These are phyloP conservation scores for Floccularia luteovirens DNA, from an alignment of 768 basidiomycete species.

Conservation along the genomic window DNA sequence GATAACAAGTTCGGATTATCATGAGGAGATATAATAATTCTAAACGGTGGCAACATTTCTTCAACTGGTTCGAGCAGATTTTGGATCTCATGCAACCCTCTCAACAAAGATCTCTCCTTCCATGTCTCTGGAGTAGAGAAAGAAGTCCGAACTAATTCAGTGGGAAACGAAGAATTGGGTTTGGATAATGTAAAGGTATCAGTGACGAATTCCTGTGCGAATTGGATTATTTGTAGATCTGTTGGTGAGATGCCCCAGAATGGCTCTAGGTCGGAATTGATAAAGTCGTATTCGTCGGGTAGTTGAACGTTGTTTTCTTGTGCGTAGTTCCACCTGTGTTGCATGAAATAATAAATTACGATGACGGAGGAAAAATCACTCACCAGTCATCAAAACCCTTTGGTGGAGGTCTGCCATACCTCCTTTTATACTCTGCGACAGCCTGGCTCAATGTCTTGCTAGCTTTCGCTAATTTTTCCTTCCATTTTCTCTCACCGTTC, in stretches of 20 bases:
- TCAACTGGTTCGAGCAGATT: constrained; percentile 28
- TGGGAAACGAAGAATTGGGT: constrained; percentile 5
- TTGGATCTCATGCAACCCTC: constrained; percentile 16
- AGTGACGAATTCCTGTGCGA: constrained; percentile 17
- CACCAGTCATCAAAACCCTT: constrained; percentile 42
- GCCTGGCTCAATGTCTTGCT: constrained; percentile 67
- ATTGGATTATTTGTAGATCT: constrained; percentile 18
- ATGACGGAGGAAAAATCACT: constrained; percentile 1
- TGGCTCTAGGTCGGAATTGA: constrained; percentile 31
- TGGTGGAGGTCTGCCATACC: constrained; percentile 70
- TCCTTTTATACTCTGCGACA: constrained; percentile 63
- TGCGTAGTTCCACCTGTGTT: constrained; percentile 38
- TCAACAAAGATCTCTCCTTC: constrained; percentile 12
- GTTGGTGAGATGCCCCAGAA: constrained; percentile 32
- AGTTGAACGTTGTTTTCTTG: constrained; percentile 35
- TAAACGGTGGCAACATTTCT: constrained; percentile 27
- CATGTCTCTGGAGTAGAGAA: constrained; percentile 15
- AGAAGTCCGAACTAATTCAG: constrained; percentile 11
- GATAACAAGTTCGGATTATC: constrained; percentile 27
- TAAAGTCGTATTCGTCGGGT: constrained; percentile 49
- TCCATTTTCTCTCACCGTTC: constrained; percentile 44
- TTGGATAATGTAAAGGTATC: constrained; percentile 29
- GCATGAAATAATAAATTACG: background rate
- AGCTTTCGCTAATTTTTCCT: constrained; percentile 48
- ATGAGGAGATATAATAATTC: constrained; percentile 32